phyloP scores from a whole-genome alignment of 2,329 filamentous ascomycete species.

The Colletotrichum euphorbiae region DNA sequence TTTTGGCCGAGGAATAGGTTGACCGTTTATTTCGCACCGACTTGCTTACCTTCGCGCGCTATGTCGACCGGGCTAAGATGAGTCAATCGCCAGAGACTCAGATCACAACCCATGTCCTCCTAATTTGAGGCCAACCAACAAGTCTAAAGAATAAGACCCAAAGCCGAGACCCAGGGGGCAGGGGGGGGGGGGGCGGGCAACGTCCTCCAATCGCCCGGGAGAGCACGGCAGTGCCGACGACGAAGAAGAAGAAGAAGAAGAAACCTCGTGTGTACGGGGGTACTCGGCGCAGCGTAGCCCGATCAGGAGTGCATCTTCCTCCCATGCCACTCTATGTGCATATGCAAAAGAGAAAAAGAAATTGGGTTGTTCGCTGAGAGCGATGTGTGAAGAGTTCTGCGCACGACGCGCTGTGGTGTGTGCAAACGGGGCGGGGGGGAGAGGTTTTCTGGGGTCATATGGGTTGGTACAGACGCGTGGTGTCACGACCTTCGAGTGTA shows the following conservation, averaged over 20 bases:
- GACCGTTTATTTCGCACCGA: too few species aligned
- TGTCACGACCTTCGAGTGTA: not conserved
- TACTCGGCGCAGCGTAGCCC: not conserved
- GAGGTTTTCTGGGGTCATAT: not conserved
- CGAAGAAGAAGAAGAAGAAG: not conserved
- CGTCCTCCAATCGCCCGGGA: not conserved
- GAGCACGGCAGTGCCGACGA: not conserved
- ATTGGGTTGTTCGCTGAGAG: not conserved
- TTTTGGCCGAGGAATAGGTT: too few species aligned
- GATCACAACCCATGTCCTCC: not conserved
- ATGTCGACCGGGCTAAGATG: not conserved
- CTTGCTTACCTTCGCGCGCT: not conserved
- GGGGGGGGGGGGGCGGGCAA: not conserved
- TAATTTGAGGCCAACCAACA: conserved; percentile 2
- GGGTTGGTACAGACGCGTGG: not conserved
- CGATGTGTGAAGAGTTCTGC: not conserved
- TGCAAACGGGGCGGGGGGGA: too few species aligned
- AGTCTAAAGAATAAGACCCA: not conserved
- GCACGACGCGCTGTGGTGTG: conserved; percentile 10
- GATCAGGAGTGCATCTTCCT: not conserved
- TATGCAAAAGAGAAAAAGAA: not conserved
- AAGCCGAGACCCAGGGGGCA: not conserved
- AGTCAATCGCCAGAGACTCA: too few species aligned
- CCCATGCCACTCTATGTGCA: not conserved
- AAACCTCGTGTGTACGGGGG: not conserved